A percentile compares a stretch with the other conserved stretches of the same genome.
phyloP scores from a whole-genome alignment of 805 yeast genomes.

The Sugiyamaella marilandica region DNA sequence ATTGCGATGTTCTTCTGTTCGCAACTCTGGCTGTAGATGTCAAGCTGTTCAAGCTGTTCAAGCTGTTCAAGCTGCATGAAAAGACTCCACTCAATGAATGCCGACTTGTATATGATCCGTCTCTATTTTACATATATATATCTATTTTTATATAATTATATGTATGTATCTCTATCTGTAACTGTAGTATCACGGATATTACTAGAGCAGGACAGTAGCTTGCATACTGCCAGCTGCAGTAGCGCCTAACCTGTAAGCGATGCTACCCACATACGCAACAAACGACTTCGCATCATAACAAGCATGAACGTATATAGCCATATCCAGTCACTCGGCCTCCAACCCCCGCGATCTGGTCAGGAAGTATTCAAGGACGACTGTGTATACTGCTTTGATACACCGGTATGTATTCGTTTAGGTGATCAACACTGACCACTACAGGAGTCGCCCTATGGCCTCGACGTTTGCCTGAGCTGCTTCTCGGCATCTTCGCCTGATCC shows the following conservation, averaged over 20 bases:
- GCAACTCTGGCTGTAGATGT: too few relatives aligned
- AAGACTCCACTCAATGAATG: too few relatives aligned
- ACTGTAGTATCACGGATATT: too few relatives aligned
- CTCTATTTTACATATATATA: too few relatives aligned
- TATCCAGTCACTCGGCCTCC: constrained; percentile 12
- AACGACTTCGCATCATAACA: neutral
- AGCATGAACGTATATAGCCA: constrained; percentile 1
- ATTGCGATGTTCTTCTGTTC: too few relatives aligned
- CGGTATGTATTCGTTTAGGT: constrained; percentile 32
- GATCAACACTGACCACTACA: neutral
- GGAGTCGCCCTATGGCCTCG: constrained; percentile 53
- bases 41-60: too few relatives aligned
- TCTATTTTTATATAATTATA: too few relatives aligned
- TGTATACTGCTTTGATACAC: constrained; percentile 75
- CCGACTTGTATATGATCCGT: too few relatives aligned
- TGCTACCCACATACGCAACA: neutral
- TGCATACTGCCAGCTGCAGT: neutral
- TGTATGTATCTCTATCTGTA: too few relatives aligned
- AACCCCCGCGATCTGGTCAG: constrained; percentile 18
- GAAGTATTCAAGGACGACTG: constrained; percentile 83
- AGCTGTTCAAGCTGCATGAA: too few relatives aligned
- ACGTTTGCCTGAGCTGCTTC: constrained; percentile 69
- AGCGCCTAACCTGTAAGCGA: neutral
- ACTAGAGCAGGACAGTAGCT: too few relatives aligned
- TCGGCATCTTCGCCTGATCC: constrained; percentile 52